phyloP scores from a whole-genome alignment of 345 rosid genomes.

The Arabidopsis thaliana region DNA sequence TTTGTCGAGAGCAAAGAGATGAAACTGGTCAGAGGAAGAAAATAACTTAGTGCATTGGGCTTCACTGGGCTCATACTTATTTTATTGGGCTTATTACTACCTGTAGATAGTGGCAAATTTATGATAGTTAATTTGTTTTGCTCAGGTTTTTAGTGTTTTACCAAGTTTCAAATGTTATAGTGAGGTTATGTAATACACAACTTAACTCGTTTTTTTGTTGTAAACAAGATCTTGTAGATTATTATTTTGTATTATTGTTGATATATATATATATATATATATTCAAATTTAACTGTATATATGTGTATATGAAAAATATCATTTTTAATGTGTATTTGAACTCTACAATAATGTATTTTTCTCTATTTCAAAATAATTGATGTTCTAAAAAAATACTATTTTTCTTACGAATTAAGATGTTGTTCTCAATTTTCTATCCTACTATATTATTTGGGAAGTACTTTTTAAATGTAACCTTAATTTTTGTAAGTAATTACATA shows the following conservation, averaged over 20 bases:
- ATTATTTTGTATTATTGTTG: background rate
- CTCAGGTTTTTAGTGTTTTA: background rate
- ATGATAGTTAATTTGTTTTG: background rate
- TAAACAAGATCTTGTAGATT: background rate
- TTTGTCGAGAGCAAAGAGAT: slow-evolving; percentile 21
- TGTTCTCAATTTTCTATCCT: too few relatives aligned
- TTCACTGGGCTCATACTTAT: slow-evolving; percentile 4
- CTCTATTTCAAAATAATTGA: background rate
- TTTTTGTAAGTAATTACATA: too few relatives aligned
- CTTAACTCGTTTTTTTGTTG: background rate
- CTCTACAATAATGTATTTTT: background rate
- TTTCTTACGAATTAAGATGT: too few relatives aligned
- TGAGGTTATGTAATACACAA: background rate
- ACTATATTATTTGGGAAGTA: too few relatives aligned
- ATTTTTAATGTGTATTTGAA: background rate
- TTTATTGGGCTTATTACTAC: slow-evolving; percentile 31
- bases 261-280: background rate
- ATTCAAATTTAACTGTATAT: background rate
- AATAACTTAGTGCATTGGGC: slow-evolving; percentile 8
- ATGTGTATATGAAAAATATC: background rate
- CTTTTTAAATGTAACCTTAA: too few relatives aligned
- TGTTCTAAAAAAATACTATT: too few relatives aligned
- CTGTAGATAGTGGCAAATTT: too few relatives aligned
- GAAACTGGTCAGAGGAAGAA: slow-evolving; percentile 27
- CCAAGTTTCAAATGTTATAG: background rate